Base-by-base conservation (phyloP, 2,329 filamentous ascomycete species). In the Sporothrix humicola region DNA sequence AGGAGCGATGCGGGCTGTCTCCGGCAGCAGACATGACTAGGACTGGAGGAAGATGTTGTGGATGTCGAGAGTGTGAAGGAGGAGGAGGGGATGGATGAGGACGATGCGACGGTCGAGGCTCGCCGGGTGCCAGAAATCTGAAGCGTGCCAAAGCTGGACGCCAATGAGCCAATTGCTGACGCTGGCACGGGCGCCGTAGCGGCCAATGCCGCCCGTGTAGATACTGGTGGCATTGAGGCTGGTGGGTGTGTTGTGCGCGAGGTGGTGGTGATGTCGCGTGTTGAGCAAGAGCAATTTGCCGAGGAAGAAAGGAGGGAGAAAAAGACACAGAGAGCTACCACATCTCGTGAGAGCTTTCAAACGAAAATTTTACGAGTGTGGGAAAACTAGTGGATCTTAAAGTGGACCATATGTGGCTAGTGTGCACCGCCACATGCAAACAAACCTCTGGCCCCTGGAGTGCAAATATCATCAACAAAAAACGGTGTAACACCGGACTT, bases 201-300 rank as follows among this genome's bases (percentile, higher is more conserved):
- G 37, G 68, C n/a, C 31, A 74, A 37, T 56, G 65, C 73, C 44
- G 56, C 69, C 15, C 72, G 74, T 17, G 74, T 26, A 17, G 26
- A 17, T 59, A 52, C 58, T n/a, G 69, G 23, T 13, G 58, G 37
- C 70, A 72, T 74, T 31, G 48, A 26, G 20, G n/a, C 15, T 10
- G 42, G 13, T 54, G 26, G 46, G 26, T 9, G 20, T 56, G 31
- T 17, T 31, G 23, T 37, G 26, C 37, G 48, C 4, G n/a, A 15
- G 46, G 26, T 69, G 66, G 66, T 52, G 23, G 46, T 52, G 66
- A 42, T 37, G 66, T 69, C 66, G 66, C 48, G 66, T 20, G 48
- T 26, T 69, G 66, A 69, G 48, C 66, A 68, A 37, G 31, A 37
- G 31, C 31, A 37, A 37, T 37, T 50, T 52, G 65, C 65, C 26